Base-by-base conservation (phyloP, 1,284 basidiomycete genomes). In the Sanguinoderma infundibulare region DNA sequence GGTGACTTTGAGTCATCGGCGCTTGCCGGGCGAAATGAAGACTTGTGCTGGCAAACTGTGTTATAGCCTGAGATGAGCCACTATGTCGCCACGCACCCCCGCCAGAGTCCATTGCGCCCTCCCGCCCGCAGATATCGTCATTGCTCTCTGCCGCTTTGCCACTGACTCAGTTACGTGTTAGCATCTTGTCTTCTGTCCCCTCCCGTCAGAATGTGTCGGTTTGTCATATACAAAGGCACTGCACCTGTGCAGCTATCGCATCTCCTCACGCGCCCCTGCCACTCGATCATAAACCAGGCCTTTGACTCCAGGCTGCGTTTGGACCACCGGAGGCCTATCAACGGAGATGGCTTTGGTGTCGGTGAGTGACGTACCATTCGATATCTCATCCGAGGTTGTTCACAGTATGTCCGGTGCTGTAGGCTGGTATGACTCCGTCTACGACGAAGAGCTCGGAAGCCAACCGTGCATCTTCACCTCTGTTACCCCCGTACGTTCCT, bases 271-370 rank as follows among this genome's bases (percentile, higher is more conserved):
- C 83, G 92, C 47, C 96, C 96, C 47, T 91, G 92, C 58, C 96
- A 98, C 78, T 96, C 93, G 14, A 98, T 98, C 79, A 95, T 95
- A 74, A 96, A 96, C 74, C 95, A 98, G 73, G 94, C 96, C 0
- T 96, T 95, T 71, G 95, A 97, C 78, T 95, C 93, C 38, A 85
- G 95, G 22, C 80, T 98, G 34, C 86, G 96, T 20, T 78, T 98
- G 62, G 92, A 95, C 68, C 83, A 79, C 65, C 82, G 90, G 61
- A 79, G 93, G 60, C 94, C 95, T 10, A 94, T 96, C 78, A 96
- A 96, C 70, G 96, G 95, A 26, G 97, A 99, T 74, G 97, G 97
- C 0, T 98, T 98, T 73, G 97, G 97, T 35, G 95, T 99, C 30
- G 96, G 95, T 86, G 78, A 75, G 92, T 85, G 74, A 5, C 20